Evolutionary conservation across 345 rosid species (phyloP), one percentile per base, ranked within the genome.

Genomic region (Corchorus olitorius): DNA sequence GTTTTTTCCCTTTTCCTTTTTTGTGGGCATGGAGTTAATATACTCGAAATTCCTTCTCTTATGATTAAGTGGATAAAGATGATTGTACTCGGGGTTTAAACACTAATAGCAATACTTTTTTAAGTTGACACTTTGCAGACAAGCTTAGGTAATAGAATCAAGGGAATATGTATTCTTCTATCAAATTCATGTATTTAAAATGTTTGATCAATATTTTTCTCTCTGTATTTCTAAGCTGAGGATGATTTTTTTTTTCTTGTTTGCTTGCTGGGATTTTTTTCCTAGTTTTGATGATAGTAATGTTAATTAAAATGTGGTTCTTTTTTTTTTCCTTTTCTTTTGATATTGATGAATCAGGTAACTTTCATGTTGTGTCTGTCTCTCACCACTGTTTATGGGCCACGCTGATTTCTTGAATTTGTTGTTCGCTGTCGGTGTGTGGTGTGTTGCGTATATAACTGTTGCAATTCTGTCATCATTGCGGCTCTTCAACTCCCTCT

Each of bases 371-470:
- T 79, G 80, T 48, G 14, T 41, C 1, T 72, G 48, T 77, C 55
- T 78, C 34, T 68, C 52, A 63, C 80, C 79, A 64, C 65, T 65
- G 81, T 83, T 80, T 83, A 94, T 93, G 96, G 88, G 83, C 75
- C 64, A 83, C 74, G 83, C 87, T 78, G 82, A 89, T 79, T 45
- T 77, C 33, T 83, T 93, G 79, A 87, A 76, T 39, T 78, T 87
- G 72, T 76, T 93, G 76, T 86, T 89, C 22, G 87, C 92, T 52
- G 77, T 88, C 73, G 91, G 87, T 58, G 92, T 95, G 73, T 93
- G 98, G 99, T 95, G 92, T 70, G 72, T 88, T 61, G 99, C 97
- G 17, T 95, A 93, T 76, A 75, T 93, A 72, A 74, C 88, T 9
- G 94, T 86, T 45, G 94, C 94, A 19, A 61, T 95, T 75, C 72